phyloP scores from a whole-genome alignment of 345 rosid species.

The Brassica incana region DNA sequence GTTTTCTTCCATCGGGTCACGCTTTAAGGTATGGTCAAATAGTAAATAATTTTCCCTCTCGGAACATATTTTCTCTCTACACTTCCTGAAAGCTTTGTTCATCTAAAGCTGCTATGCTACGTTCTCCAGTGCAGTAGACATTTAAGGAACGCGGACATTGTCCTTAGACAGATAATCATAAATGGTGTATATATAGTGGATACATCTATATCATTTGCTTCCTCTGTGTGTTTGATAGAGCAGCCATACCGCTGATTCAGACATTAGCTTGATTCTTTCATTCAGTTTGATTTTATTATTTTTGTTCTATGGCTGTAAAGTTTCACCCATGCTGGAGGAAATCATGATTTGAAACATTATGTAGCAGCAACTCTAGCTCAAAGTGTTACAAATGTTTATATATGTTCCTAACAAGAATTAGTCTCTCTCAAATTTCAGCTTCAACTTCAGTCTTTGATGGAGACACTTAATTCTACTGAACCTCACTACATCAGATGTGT shows the following conservation, averaged over 20 bases:
- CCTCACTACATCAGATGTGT: slow-evolving; percentile 99
- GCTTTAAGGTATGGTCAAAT: slow-evolving; percentile 73
- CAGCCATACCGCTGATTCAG: slow-evolving; percentile 8
- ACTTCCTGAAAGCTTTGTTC: slow-evolving; percentile 1
- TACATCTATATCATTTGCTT: not conserved
- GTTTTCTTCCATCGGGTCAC: slow-evolving; percentile 97
- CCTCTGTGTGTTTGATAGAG: slow-evolving; percentile 16
- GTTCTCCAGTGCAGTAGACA: not conserved
- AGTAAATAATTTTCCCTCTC: not conserved
- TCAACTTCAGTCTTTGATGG: slow-evolving; percentile 99
- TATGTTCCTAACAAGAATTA: slow-evolving; percentile 27
- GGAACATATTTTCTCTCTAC: slow-evolving; percentile 4
- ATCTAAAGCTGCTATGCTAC: too few relatives aligned
- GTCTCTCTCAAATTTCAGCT: slow-evolving; percentile 53
- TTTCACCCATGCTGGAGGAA: slow-evolving; percentile 21
- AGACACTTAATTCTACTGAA: slow-evolving; percentile 89
- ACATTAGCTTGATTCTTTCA: slow-evolving; percentile 7
- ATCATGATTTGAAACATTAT: slow-evolving; percentile 12
- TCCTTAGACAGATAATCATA: slow-evolving; percentile 11
- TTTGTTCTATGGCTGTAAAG: not conserved
- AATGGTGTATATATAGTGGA: slow-evolving; percentile 16
- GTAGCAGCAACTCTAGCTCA: slow-evolving; percentile 18
- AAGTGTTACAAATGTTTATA: not conserved
- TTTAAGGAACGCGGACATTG: not conserved
- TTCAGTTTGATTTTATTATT: not conserved